Conservation (phyloP, 139 green algal genomes). For the Chlorella sp. region DNA sequence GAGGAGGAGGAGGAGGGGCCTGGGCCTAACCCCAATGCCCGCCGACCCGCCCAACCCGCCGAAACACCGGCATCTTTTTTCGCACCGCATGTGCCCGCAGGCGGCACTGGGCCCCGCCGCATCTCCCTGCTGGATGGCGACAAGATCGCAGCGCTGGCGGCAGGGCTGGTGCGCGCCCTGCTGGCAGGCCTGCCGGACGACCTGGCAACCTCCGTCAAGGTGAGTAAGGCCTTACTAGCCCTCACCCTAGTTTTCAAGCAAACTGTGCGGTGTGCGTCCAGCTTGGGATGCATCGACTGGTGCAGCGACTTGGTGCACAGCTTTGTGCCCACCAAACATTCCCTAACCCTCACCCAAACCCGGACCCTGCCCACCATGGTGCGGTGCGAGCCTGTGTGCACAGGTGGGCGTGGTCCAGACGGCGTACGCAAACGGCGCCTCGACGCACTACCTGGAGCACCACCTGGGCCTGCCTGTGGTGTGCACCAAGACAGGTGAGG, state of each 20-base stretch:
- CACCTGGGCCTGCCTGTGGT: slow-evolving; percentile 36
- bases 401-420: slow-evolving; percentile 93
- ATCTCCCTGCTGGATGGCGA: slow-evolving; percentile 87
- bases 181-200: slow-evolving; percentile 42
- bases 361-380: no score
- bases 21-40: no score
- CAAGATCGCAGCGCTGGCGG: slow-evolving; percentile 81
- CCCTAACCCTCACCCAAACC: no score
- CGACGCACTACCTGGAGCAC: slow-evolving; percentile 64
- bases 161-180: slow-evolving; percentile 55
- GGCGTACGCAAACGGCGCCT: slow-evolving; percentile 94
- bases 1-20: slow-evolving; percentile 95
- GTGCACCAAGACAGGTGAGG: slow-evolving; percentile 38
- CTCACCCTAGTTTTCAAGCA: no score
- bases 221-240: no score
- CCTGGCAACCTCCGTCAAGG: slow-evolving; percentile 7
- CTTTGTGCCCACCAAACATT: no score
- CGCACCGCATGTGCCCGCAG: neutral
- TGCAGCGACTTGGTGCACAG: no score
- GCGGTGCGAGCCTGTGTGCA: no score
- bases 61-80: neutral
- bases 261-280: no score
- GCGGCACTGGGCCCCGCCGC: neutral
- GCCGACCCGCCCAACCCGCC: slow-evolving; percentile 83
- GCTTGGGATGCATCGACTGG: no score